Conservation (phyloP, 2,329 filamentous ascomycete species). For the Dothidotthia symphoricarpi region DNA sequence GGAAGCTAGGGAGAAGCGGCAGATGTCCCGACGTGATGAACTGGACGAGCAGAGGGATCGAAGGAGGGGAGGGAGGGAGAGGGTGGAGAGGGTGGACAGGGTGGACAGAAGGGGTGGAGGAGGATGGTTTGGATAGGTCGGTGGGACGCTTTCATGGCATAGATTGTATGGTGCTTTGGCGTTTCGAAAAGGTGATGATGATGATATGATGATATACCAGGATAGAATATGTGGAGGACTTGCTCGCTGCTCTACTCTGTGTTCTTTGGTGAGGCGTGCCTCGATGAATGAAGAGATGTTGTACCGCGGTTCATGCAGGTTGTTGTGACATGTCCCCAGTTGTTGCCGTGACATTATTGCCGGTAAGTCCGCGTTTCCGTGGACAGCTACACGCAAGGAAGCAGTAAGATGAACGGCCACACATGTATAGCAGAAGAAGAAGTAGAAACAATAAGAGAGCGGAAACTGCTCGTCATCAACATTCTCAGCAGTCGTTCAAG, state of each 20-base stretch:
- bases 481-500: too few relatives aligned
- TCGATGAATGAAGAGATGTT: not conserved
- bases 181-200: slow-evolving; percentile 14
- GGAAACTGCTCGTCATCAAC: too few relatives aligned
- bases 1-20: slow-evolving; percentile 69
- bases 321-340: too few relatives aligned
- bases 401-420: too few relatives aligned
- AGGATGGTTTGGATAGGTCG: slow-evolving; percentile 2
- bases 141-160: too few relatives aligned
- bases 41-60: slow-evolving; percentile 22
- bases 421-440: too few relatives aligned
- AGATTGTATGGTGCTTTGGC: slow-evolving; percentile 23
- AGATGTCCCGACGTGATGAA: slow-evolving; percentile 21
- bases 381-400: too few relatives aligned
- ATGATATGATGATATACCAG: slow-evolving; percentile 8
- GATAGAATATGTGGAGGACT: not conserved
- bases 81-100: slow-evolving; percentile 25
- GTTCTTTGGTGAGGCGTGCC: not conserved
- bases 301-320: too few relatives aligned
- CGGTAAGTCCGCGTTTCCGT: too few relatives aligned
- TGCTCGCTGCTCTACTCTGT: not conserved
- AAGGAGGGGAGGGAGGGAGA: slow-evolving; percentile 33
- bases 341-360: not conserved
- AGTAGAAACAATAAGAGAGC: too few relatives aligned
- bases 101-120: slow-evolving; percentile 1